These are phyloP conservation scores for Fusarium graminum DNA, from an alignment of 2,329 filamentous ascomycete species.

Conservation along the genomic window DNA sequence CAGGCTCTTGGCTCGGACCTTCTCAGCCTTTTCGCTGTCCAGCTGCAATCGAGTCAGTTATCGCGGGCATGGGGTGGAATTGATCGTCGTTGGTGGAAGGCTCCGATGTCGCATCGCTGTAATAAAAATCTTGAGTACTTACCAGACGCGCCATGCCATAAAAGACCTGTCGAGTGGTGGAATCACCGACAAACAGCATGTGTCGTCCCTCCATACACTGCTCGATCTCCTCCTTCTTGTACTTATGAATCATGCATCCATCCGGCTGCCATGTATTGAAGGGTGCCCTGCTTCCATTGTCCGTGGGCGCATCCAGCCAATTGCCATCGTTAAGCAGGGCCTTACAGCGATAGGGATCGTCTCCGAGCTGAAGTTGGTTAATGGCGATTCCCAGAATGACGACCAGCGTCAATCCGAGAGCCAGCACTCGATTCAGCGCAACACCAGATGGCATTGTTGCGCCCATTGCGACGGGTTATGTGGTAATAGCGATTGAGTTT, in stretches of 20 bases:
- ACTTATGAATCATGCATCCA: slow-evolving; percentile 70
- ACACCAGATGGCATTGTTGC: slow-evolving; percentile 26
- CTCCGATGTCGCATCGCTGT: background rate
- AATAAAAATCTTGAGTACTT: slow-evolving; percentile 19
- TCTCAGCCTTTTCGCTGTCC: slow-evolving; percentile 37
- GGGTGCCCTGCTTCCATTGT: slow-evolving; percentile 47
- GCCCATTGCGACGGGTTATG: slow-evolving; percentile 20
- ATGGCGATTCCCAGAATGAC: slow-evolving; percentile 39
- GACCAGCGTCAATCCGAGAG: slow-evolving; percentile 42
- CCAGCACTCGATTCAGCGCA: slow-evolving; percentile 37
- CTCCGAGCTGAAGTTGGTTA: slow-evolving; percentile 34
- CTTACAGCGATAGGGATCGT: slow-evolving; percentile 66
- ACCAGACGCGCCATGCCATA: slow-evolving; percentile 60
- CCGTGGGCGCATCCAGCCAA: slow-evolving; percentile 58
- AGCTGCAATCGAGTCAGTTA: slow-evolving; percentile 33
- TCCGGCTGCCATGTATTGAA: slow-evolving; percentile 69
- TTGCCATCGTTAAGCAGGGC: slow-evolving; percentile 64
- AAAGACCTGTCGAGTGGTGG: slow-evolving; percentile 69
- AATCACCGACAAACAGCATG: slow-evolving; percentile 71
- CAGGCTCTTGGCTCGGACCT: slow-evolving; percentile 23
- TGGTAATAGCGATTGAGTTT: slow-evolving; percentile 17
- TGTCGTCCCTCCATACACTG: slow-evolving; percentile 64
- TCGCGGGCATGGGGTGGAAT: background rate
- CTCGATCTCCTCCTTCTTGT: slow-evolving; percentile 63
- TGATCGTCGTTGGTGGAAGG: background rate